Conservation (phyloP, 2,329 filamentous ascomycete genomes). For the Hortaea sp. region DNA sequence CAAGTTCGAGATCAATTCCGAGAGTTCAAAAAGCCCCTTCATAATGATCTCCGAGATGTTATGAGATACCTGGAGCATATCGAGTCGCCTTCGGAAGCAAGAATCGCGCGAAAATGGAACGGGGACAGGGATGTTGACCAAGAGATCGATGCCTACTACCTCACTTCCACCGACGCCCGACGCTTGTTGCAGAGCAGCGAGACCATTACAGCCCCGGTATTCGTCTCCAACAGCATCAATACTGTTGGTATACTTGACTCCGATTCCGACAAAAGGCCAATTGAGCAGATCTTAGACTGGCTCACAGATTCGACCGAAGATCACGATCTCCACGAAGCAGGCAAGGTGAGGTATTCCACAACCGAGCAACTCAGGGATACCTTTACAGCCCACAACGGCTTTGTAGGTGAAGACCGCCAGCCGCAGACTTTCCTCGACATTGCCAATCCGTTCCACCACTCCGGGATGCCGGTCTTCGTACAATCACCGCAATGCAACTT, state of each 20-base stretch:
- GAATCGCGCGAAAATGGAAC: too few species aligned
- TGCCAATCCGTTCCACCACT: conserved; percentile 2
- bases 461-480: conserved; percentile 6
- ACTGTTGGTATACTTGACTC: conserved; percentile 1
- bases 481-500: conserved; percentile 6
- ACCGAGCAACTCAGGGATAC: background rate
- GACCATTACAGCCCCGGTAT: conserved; percentile 4
- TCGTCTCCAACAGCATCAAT: conserved; percentile 6
- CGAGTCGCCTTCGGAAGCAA: background rate
- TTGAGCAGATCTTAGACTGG: conserved; percentile 6
- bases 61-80: background rate
- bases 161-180: conserved; percentile 2
- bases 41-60: too few species aligned
- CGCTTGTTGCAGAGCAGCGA: conserved; percentile 2
- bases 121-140: background rate
- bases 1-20: background rate
- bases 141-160: background rate
- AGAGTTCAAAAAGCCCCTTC: background rate
- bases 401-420: background rate
- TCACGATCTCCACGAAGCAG: background rate
- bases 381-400: background rate
- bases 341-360: background rate
- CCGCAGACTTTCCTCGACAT: conserved; percentile 12
- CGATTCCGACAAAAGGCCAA: conserved; percentile 1
- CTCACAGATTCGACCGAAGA: conserved; percentile 3